Base-by-base conservation (phyloP, 768 basidiomycete genomes). In the Mycena pura region DNA sequence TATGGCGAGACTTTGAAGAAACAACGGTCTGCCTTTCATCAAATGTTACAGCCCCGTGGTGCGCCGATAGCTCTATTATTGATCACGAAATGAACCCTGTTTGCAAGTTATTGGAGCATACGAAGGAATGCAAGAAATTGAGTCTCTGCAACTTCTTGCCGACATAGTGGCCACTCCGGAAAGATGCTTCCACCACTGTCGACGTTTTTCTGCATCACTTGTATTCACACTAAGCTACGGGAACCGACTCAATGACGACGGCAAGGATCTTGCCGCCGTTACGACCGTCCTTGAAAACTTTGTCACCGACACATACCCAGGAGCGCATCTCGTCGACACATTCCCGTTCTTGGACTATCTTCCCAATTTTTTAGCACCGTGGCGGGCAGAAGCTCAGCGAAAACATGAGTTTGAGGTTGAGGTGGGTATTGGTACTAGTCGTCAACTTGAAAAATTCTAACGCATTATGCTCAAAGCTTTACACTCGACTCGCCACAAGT, bases 171-270 rank as follows among this genome's bases (percentile, higher is more conserved):
- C 41, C 8, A 10, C 8, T 8, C 41, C 41, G 19, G 19, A 11
- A 8, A 19, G 19, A 9, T 43, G 11, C 10, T 7, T 21, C 9
- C 11, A 21, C 41, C 11, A 43, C 41, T 43, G 41, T 19, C 38
- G 64, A 47, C 68, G 69, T 13, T 70, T 61, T 40, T 21, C 68
- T 5, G 67, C 69, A 34, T 56, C 62, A 11, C 51, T 68, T 0
- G 65, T 70, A 14, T 68, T 70, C 43, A 61, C 61, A 10, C 55
- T 68, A 29, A 60, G 46, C 39, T 73, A 73, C 59, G 72, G 71
- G 8, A 52, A 55, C 31, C 62, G 68, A 10, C 49, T 73, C 13
- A 44, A n/a, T 2, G 65, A 66, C 28, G 69, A 73, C 54, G 68
- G 64, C 47, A 47, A 62, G 21, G 73, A 74, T 41, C 64, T 73